A percentile compares a stretch with the other conserved stretches of the same genome.
These are phyloP conservation scores for Pseudogymnoascus sp. DNA, from an alignment of 2,329 filamentous ascomycete genomes.

Conservation along the genomic window DNA sequence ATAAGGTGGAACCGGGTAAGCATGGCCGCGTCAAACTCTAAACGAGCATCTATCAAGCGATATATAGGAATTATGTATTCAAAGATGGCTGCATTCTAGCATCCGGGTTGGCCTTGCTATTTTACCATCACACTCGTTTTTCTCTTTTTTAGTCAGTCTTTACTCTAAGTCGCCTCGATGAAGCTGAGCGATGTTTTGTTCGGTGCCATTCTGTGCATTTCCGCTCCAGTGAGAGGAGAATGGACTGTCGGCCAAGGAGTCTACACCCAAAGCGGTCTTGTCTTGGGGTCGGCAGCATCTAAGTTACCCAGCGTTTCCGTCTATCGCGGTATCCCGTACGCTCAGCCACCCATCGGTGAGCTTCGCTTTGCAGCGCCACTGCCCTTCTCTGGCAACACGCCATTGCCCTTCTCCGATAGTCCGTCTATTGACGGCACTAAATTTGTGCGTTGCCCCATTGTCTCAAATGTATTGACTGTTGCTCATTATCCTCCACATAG, in stretches of 20 bases:
- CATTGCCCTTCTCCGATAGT: slow-evolving; percentile 16
- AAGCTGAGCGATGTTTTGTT: not conserved
- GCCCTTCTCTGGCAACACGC: slow-evolving; percentile 13
- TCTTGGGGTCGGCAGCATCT: slow-evolving; percentile 24
- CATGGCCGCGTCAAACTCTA: not conserved
- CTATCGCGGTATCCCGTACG: slow-evolving; percentile 46
- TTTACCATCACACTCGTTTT: not conserved
- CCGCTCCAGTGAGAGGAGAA: not conserved
- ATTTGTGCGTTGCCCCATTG: not conserved
- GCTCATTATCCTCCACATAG: not conserved
- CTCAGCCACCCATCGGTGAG: slow-evolving; percentile 43
- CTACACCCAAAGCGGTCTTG: slow-evolving; percentile 25
- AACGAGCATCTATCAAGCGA: not conserved
- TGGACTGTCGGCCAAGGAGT: slow-evolving; percentile 24
- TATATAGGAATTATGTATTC: not conserved
- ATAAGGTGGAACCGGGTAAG: not conserved
- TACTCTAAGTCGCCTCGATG: not conserved
- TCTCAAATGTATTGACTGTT: slow-evolving; percentile 8
- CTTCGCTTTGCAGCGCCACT: slow-evolving; percentile 33
- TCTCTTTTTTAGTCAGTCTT: not conserved
- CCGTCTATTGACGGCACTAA: slow-evolving; percentile 1
- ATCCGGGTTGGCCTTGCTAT: not conserved
- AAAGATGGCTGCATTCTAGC: not conserved
- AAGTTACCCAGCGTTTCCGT: slow-evolving; percentile 17
- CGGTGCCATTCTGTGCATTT: not conserved